These are phyloP conservation scores for Paecilomyces fulvus DNA, from an alignment of 2,329 filamentous ascomycete genomes.

Conservation along the genomic window DNA sequence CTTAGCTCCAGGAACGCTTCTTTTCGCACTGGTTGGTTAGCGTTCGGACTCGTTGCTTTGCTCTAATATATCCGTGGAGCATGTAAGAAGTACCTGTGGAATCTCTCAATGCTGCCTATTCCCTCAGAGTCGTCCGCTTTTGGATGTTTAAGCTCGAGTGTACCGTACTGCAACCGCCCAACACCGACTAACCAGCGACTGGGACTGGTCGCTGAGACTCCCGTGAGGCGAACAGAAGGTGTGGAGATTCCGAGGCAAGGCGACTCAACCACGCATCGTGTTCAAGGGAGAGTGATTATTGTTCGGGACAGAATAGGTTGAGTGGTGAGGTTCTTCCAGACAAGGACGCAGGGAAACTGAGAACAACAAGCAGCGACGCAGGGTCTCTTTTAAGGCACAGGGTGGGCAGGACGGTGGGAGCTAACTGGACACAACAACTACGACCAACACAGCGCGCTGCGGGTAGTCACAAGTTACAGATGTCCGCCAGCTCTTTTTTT, in stretches of 20 bases:
- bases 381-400: background rate
- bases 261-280: background rate
- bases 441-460: slow-evolving; percentile 6
- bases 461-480: slow-evolving; percentile 1
- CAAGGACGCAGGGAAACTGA: background rate
- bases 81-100: background rate
- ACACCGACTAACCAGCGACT: background rate
- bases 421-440: background rate
- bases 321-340: background rate
- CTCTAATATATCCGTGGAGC: background rate
- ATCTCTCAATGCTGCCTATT: background rate
- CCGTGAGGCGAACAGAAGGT: no score
- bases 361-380: background rate
- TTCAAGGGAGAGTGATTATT: background rate
- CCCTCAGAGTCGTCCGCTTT: no score
- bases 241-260: background rate
- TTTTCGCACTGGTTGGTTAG: background rate
- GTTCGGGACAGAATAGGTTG: background rate
- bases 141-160: background rate
- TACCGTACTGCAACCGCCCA: no score
- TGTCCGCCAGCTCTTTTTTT: background rate
- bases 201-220: background rate
- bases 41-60: background rate
- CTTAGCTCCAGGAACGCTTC: slow-evolving; percentile 2
- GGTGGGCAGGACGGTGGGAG: slow-evolving; percentile 6